Base-by-base conservation (phyloP, 2,329 filamentous ascomycete genomes). In the Fusarium sp. region DNA sequence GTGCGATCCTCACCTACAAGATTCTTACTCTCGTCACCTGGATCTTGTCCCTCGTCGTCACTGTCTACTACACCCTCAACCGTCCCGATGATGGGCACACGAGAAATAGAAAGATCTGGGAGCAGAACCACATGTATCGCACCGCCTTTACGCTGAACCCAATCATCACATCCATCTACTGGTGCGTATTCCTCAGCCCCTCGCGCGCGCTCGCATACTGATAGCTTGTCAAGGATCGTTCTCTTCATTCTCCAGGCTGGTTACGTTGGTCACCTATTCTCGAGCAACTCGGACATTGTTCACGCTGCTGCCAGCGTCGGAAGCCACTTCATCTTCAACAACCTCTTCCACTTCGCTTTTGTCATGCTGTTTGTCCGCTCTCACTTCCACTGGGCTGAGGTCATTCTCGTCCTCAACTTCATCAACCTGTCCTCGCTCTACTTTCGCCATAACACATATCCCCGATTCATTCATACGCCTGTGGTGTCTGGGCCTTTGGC, bases 251-350 rank as follows among this genome's bases (percentile, higher is more conserved):
- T 94, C 42, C 95, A 98, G 81, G 84, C 92, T 60, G 90, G 89
- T 76, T 97, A 97, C 82, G 86, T 95, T 68, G 89, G 87, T 77
- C 90, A 94, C 78, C 90, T 98, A 74, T 97, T 94, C 86, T 91
- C 90, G 53, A 85, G 86, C 74, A 89, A 92, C 75, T 80, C 86
- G 51, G 88, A 89, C 35, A 86, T 89, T 60, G 89, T 94, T 72
- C 89, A 90, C 69, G 88, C 90, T 22, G 93, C 94, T 28, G 92
- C 92, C 74, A 91, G 93, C 75, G 92, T 97, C 20, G 94, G 93
- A 69, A 89, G 90, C 76, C 94, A 97, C 85, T 97, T 96, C 83
- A 94, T 97, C 81, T 81, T 93, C 77, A 93, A 94, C 87, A 98
- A 97, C 83, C 84, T 98, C 47, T 88, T 97, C 69, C 90, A 94